phyloP scores from a whole-genome alignment of 768 basidiomycete species.

The Termitomyces sp. region DNA sequence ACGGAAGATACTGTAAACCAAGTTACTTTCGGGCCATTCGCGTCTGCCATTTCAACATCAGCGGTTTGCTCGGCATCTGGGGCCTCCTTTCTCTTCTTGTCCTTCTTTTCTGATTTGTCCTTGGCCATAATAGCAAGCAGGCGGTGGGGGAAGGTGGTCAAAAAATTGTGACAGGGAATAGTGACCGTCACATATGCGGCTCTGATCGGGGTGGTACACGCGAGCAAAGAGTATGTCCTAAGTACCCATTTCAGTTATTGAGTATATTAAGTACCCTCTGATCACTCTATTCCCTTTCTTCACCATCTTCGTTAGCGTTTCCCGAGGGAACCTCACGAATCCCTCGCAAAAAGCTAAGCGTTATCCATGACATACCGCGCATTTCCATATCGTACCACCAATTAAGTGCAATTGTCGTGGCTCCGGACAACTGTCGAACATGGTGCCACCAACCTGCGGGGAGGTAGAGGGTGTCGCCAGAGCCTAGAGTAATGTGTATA shows the following conservation, averaged over 20 bases:
- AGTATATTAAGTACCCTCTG: not conserved
- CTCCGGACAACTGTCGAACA: slow-evolving; percentile 63
- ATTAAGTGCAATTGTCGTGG: slow-evolving; percentile 70
- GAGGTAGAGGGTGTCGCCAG: slow-evolving; percentile 83
- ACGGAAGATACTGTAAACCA: slow-evolving; percentile 7
- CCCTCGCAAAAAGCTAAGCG: slow-evolving; percentile 61
- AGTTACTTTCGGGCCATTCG: slow-evolving; percentile 29
- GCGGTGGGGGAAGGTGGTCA: slow-evolving; percentile 7
- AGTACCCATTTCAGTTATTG: not conserved
- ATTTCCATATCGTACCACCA: slow-evolving; percentile 91
- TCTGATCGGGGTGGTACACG: not conserved
- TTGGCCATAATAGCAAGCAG: slow-evolving; percentile 48
- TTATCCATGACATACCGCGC: slow-evolving; percentile 67
- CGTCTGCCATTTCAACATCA: slow-evolving; percentile 55
- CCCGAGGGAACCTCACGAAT: slow-evolving; percentile 34
- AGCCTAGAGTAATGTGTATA: slow-evolving; percentile 59
- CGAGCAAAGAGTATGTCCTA: not conserved
- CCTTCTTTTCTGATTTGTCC: slow-evolving; percentile 77
- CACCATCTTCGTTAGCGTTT: slow-evolving; percentile 23
- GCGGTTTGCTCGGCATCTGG: slow-evolving; percentile 36
- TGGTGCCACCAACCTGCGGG: slow-evolving; percentile 97
- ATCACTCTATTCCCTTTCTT: not conserved
- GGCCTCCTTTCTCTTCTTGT: slow-evolving; percentile 60
- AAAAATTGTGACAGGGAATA: slow-evolving; percentile 16
- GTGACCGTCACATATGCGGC: slow-evolving; percentile 17